phyloP scores from a whole-genome alignment of 2,329 filamentous ascomycete species.

The Phyllosticta citriasiana region DNA sequence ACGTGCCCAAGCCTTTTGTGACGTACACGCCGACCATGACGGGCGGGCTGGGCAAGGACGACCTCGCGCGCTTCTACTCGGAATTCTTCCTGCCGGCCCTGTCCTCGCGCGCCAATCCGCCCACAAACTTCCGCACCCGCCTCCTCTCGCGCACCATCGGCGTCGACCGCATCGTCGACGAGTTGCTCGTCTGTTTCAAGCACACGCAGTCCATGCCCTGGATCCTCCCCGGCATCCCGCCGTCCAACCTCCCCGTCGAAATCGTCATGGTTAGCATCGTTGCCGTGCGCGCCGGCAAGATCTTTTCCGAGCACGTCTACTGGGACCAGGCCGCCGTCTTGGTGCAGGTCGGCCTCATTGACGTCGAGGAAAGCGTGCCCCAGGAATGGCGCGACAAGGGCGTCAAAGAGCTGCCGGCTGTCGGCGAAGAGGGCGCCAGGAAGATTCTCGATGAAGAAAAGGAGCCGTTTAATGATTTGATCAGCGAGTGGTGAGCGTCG shows the following conservation, averaged over 20 bases:
- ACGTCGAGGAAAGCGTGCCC: slow-evolving; percentile 40
- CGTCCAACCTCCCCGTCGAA: slow-evolving; percentile 48
- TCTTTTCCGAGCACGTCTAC: slow-evolving; percentile 50
- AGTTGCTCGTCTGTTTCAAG: slow-evolving; percentile 47
- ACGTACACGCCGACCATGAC: slow-evolving; percentile 38
- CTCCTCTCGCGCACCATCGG: slow-evolving; percentile 50
- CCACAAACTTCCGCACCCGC: slow-evolving; percentile 35
- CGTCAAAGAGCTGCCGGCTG: slow-evolving; percentile 37
- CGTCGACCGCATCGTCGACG: slow-evolving; percentile 50
- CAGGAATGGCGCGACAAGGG: slow-evolving; percentile 34
- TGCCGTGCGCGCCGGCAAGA: slow-evolving; percentile 41
- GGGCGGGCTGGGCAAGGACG: slow-evolving; percentile 34
- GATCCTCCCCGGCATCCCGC: slow-evolving; percentile 48
- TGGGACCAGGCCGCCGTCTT: slow-evolving; percentile 55
- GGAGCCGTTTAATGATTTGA: slow-evolving; percentile 36
- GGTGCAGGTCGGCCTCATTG: slow-evolving; percentile 48
- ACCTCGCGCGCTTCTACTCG: slow-evolving; percentile 43
- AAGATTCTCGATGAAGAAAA: slow-evolving; percentile 36
- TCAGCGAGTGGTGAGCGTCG: slow-evolving; percentile 31
- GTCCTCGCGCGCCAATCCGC: slow-evolving; percentile 21
- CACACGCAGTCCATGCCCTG: slow-evolving; percentile 48
- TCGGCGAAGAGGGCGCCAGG: slow-evolving; percentile 36
- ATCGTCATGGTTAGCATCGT: slow-evolving; percentile 49
- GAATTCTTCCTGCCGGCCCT: slow-evolving; percentile 46
- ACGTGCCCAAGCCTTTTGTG: slow-evolving; percentile 27